Conservation (phyloP, 768 basidiomycete species). For the Lentinula lateritia region DNA sequence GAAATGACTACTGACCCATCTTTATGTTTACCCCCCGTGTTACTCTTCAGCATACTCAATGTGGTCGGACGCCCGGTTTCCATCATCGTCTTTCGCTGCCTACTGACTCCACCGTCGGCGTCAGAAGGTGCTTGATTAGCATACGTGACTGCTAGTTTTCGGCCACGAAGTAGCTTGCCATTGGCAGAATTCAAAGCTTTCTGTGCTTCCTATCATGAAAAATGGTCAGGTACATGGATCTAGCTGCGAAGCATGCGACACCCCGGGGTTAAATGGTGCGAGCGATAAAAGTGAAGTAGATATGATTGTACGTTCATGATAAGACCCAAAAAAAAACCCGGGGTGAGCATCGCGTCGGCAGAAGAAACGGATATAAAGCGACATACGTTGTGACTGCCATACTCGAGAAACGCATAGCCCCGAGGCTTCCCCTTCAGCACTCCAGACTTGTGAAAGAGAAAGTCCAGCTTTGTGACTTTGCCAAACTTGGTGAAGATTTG, state of each 20-base stretch:
- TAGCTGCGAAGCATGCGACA: not conserved
- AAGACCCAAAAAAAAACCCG: constrained; percentile 27
- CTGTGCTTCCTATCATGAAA: constrained; percentile 61
- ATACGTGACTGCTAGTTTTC: constrained; percentile 86
- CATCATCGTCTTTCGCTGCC: constrained; percentile 36
- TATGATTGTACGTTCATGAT: constrained; percentile 12
- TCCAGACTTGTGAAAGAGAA: constrained; percentile 91
- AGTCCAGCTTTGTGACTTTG: constrained; percentile 89
- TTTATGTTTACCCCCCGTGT: constrained; percentile 41
- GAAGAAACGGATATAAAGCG: constrained; percentile 9
- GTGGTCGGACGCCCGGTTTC: constrained; percentile 76
- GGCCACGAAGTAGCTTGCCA: constrained; percentile 78
- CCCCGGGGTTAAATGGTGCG: constrained; percentile 2
- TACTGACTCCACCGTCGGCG: constrained; percentile 17
- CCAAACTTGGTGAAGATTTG: constrained; percentile 91
- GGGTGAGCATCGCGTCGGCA: constrained; percentile 36
- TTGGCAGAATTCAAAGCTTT: constrained; percentile 71
- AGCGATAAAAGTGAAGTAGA: constrained; percentile 9
- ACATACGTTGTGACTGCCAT: constrained; percentile 73
- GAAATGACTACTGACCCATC: constrained; percentile 34
- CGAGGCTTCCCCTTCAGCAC: constrained; percentile 86
- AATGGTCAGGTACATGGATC: constrained; percentile 4
- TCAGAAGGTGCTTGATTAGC: constrained; percentile 78
- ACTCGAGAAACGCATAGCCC: constrained; percentile 95
- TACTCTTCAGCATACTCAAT: constrained; percentile 80